Base-by-base conservation (phyloP, 352 stramenopile genomes). In the Paralagenidium karlingii region DNA sequence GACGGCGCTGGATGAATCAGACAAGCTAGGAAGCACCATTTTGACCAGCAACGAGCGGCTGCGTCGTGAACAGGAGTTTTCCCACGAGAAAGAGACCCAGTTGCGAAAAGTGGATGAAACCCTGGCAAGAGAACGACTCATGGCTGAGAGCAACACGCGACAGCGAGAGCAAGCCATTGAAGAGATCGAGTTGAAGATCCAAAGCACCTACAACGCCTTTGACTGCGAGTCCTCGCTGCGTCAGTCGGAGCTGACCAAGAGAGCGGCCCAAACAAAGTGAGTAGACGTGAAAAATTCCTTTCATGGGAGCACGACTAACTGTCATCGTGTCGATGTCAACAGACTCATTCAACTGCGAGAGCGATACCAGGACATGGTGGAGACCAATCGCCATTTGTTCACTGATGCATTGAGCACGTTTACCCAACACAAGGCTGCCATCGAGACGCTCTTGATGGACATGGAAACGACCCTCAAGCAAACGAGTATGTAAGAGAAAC, bases 111-210 rank as follows among this genome's bases (percentile, higher is more conserved):
- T 68, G 2, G 68, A 78, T 6, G 66, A 81, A 29, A 53, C 61
- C 12, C 58, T 85, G 24, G 54, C 45, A 8, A 58, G 57, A 29
- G 70, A 86, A 27, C 68, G 69, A 36, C 60, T 81, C 34, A 50
- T 57, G 19, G 47, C 55, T 13, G 65, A 68, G 29, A 45, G 51
- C 15, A 57, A 38, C 20, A 63, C 77, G 25, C 47, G 47, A 25
- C 58, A 74, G 28, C 82, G 83, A 27, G 26, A 59, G 2, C 37
- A 49, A 1, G 68, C 60, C 28, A 73, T 59, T 2, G 71, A 82
- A 63, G 71, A 85, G 37, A 55, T 88, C 19, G 75, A 85, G 51
- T 47, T 78, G 9, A 60, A 76, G 45, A 84, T 85, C 28, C 65
- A 68, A 30, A 65, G 58, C 19, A 85, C 84, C 24, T 47, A 63